Percentiles rank a stretch among this genome's conserved stretches.
phyloP scores from a whole-genome alignment of 2,329 filamentous ascomycete species.

The Beauveria sp. region DNA sequence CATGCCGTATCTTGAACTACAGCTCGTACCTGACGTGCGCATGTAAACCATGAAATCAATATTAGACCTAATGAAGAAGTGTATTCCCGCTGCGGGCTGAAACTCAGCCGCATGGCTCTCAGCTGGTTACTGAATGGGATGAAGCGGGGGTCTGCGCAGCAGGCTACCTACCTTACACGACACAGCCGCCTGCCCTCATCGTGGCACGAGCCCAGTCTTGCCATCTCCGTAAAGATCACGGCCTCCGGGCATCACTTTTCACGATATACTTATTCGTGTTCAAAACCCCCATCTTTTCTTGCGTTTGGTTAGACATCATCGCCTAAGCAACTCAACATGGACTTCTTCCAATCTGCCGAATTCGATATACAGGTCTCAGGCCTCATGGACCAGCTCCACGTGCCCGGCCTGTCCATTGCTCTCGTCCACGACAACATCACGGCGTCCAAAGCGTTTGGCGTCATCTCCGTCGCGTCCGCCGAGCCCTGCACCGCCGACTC shows the following conservation, averaged over 20 bases:
- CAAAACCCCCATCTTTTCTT: too few species aligned
- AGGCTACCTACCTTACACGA: not conserved
- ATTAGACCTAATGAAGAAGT: too few species aligned
- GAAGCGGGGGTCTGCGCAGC: not conserved
- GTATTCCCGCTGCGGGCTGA: not conserved
- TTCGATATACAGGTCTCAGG: not conserved
- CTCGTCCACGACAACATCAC: not conserved
- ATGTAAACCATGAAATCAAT: too few species aligned
- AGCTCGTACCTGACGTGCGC: too few species aligned
- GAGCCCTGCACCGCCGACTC: not conserved
- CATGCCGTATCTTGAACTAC: too few species aligned
- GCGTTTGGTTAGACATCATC: not conserved
- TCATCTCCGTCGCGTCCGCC: not conserved
- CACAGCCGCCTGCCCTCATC: not conserved
- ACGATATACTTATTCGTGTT: not conserved
- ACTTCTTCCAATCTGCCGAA: not conserved
- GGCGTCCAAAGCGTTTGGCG: not conserved
- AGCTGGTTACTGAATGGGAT: not conserved
- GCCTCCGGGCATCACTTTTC: not conserved
- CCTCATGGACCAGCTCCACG: constrained; percentile 5
- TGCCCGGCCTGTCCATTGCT: constrained; percentile 4
- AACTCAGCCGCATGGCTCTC: not conserved
- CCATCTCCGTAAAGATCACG: not conserved
- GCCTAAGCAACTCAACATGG: not conserved
- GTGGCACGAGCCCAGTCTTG: not conserved